Percentiles rank a stretch among this genome's conserved stretches.
These are phyloP conservation scores for Fusarium nanum DNA, from an alignment of 2,329 filamentous ascomycete genomes.

Conservation along the genomic window DNA sequence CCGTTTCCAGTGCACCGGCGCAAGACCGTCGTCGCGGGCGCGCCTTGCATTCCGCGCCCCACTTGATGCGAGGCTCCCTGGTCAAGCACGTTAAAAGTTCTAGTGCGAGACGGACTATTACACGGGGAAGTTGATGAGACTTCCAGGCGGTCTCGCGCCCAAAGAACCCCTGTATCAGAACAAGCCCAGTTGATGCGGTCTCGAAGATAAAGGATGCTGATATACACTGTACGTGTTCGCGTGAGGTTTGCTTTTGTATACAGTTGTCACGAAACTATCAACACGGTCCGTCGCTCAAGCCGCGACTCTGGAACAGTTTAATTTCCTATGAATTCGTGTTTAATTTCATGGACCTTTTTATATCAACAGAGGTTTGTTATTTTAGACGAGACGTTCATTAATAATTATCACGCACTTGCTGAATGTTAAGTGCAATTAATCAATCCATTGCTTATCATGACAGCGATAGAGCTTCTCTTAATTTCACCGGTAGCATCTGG, in stretches of 20 bases:
- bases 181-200: neutral
- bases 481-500: neutral
- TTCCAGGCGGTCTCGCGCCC: slow-evolving; percentile 34
- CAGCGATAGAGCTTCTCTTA: neutral
- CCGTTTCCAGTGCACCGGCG: slow-evolving; percentile 49
- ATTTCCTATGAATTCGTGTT: slow-evolving; percentile 41
- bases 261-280: slow-evolving; percentile 2
- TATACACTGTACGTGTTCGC: slow-evolving; percentile 46
- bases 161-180: slow-evolving; percentile 21
- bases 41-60: slow-evolving; percentile 45
- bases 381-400: slow-evolving; percentile 5
- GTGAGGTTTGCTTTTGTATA: neutral
- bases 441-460: neutral
- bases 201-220: slow-evolving; percentile 31
- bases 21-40: slow-evolving; percentile 36
- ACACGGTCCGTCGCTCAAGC: slow-evolving; percentile 43
- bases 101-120: slow-evolving; percentile 31
- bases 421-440: neutral
- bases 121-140: slow-evolving; percentile 39
- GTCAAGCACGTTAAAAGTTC: slow-evolving; percentile 31
- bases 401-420: neutral
- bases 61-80: slow-evolving; percentile 43
- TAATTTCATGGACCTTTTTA: slow-evolving; percentile 47
- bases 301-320: slow-evolving; percentile 41
- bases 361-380: slow-evolving; percentile 26